These are phyloP conservation scores for Ceratocystis harringtonii DNA, from an alignment of 2,329 filamentous ascomycete genomes.

Conservation along the genomic window DNA sequence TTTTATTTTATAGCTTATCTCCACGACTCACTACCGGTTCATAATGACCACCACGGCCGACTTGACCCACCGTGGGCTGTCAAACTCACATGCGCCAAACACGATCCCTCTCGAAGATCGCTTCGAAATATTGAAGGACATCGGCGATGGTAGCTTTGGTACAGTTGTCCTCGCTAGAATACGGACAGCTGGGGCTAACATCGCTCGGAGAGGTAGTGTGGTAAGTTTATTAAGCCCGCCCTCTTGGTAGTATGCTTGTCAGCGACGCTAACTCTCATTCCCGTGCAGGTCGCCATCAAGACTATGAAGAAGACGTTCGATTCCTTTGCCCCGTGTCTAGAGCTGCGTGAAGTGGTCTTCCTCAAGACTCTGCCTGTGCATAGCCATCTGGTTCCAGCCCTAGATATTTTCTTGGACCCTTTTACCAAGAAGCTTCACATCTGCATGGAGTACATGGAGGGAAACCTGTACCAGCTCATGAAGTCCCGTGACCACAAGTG, in stretches of 20 bases:
- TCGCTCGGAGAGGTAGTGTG: constrained; percentile 81
- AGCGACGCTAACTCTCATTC: constrained; percentile 1
- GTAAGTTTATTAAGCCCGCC: constrained; percentile 39
- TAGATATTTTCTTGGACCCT: constrained; percentile 96
- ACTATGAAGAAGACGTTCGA: constrained; percentile 99
- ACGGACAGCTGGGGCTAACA: constrained; percentile 72
- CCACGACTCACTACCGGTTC: neutral
- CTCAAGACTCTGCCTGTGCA: constrained; percentile 76
- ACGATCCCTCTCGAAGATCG: constrained; percentile 67
- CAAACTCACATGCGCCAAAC: constrained; percentile 37
- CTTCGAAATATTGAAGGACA: constrained; percentile 94
- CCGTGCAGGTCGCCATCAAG: constrained; percentile 78
- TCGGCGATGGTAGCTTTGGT: constrained; percentile 96
- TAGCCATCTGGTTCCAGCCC: constrained; percentile 83
- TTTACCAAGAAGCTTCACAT: constrained; percentile 95
- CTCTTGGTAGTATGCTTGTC: neutral
- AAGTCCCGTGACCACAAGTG: constrained; percentile 93
- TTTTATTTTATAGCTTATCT: constrained; percentile 16
- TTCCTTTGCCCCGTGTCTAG: constrained; percentile 74
- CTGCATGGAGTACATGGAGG: constrained; percentile 99
- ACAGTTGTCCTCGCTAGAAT: constrained; percentile 88
- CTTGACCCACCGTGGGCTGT: constrained; percentile 51
- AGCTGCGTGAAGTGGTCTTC: constrained; percentile 94
- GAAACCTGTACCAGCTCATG: constrained; percentile 97
- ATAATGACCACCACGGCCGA: constrained; percentile 38